phyloP scores from a whole-genome alignment of 768 basidiomycete species.

The Lactarius sp. region DNA sequence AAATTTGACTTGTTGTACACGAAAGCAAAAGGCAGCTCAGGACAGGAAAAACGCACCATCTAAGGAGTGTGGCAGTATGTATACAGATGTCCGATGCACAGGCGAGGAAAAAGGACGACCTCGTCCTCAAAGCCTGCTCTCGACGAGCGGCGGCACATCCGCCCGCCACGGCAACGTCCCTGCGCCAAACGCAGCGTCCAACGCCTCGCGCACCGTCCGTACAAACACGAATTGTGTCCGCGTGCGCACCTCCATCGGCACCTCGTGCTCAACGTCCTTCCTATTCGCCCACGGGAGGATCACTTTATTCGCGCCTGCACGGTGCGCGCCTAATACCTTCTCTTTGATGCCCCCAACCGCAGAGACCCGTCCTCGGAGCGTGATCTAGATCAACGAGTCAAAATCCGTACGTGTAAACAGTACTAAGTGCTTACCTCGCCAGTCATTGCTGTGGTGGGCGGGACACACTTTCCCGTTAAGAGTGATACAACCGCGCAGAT shows the following conservation, averaged over 20 bases:
- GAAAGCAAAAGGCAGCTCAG: background rate
- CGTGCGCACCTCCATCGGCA: constrained; percentile 62
- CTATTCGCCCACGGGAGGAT: constrained; percentile 81
- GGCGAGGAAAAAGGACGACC: background rate
- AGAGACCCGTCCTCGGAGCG: constrained; percentile 73
- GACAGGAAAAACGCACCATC: too few species aligned
- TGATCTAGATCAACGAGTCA: constrained; percentile 45
- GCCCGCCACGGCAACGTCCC: constrained; percentile 61
- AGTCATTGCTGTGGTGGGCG: constrained; percentile 78
- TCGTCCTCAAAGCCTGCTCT: constrained; percentile 44
- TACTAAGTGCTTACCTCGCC: constrained; percentile 58
- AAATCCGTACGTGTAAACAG: background rate
- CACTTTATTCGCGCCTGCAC: constrained; percentile 77
- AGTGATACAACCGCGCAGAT: constrained; percentile 85
- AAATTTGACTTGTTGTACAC: too few species aligned
- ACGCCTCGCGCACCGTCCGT: constrained; percentile 67
- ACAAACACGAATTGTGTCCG: constrained; percentile 84
- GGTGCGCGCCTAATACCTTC: constrained; percentile 86
- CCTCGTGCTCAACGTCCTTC: constrained; percentile 85
- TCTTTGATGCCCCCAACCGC: constrained; percentile 91
- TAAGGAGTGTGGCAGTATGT: too few species aligned
- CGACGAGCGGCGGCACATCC: constrained; percentile 38
- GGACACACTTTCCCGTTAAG: constrained; percentile 68
- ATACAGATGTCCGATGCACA: background rate
- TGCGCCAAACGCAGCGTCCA: constrained; percentile 80